phyloP scores from a whole-genome alignment of 306 rosid genomes.

The Hippophae gyantsensis region DNA sequence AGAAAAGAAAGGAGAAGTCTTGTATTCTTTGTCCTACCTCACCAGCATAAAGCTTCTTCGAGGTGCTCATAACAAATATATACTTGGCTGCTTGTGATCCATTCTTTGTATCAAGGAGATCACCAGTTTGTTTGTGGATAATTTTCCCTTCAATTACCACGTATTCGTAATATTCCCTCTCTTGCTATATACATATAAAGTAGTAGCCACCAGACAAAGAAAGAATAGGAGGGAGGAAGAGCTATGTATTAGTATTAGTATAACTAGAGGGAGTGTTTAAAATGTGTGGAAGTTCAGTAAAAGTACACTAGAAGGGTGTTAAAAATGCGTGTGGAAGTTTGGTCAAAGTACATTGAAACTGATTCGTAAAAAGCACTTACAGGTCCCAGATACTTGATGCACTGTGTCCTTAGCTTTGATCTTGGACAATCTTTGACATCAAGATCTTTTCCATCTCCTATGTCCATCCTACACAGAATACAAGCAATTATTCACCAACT shows the following conservation, averaged over 20 bases:
- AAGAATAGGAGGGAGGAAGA: background rate
- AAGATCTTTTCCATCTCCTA: slow-evolving; percentile 67
- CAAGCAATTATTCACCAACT: background rate
- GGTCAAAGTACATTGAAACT: background rate
- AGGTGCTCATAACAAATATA: slow-evolving; percentile 90
- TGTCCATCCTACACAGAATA: slow-evolving; percentile 52
- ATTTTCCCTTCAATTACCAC: slow-evolving; percentile 46
- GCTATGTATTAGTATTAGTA: slow-evolving; percentile 14
- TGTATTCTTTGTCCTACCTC: slow-evolving; percentile 37
- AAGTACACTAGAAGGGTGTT: background rate
- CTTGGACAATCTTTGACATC: slow-evolving; percentile 53
- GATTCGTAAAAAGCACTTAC: slow-evolving; percentile 35
- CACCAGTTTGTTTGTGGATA: slow-evolving; percentile 48
- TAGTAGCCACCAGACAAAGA: background rate
- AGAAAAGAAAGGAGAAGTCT: background rate
- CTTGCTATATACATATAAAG: slow-evolving; percentile 41
- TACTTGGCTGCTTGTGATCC: slow-evolving; percentile 48
- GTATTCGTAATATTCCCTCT: slow-evolving; percentile 64
- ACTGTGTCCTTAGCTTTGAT: slow-evolving; percentile 60
- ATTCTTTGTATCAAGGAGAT: slow-evolving; percentile 43
- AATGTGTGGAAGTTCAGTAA: background rate
- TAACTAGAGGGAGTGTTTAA: slow-evolving; percentile 7
- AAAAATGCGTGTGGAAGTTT: background rate
- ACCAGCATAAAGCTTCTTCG: slow-evolving; percentile 87
- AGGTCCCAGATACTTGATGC: slow-evolving; percentile 92